Evolutionary conservation across 441 rosid genomes (phyloP).

Genomic region (Aquilaria agallochum): DNA sequence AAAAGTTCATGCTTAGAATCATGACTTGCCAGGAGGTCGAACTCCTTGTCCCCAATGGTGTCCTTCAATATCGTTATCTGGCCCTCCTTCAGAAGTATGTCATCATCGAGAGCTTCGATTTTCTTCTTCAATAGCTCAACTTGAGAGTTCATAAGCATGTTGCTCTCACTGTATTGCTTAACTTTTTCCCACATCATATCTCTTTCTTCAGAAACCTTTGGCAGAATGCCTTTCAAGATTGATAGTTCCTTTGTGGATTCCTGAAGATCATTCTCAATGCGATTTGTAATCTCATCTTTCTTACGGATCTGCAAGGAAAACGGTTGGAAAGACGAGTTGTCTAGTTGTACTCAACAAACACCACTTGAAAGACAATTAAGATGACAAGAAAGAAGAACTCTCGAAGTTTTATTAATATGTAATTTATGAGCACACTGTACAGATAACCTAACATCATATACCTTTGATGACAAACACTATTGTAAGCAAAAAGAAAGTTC

Average conservation of each 20-base stretch:
- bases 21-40: slow-evolving; percentile 56
- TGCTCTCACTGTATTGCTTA: slow-evolving; percentile 71
- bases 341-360: background rate
- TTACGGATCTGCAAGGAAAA: slow-evolving; percentile 49
- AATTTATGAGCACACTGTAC: background rate
- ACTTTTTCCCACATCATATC: slow-evolving; percentile 85
- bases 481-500: no score
- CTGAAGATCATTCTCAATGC: slow-evolving; percentile 53
- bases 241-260: slow-evolving; percentile 56
- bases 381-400: background rate
- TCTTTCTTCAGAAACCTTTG: slow-evolving; percentile 78
- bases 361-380: background rate
- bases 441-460: background rate
- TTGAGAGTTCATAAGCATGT: slow-evolving; percentile 81
- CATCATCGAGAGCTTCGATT: slow-evolving; percentile 77
- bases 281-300: slow-evolving; percentile 61
- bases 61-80: slow-evolving; percentile 91
- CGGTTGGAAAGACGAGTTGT: no score
- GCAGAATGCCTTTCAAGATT: slow-evolving; percentile 44
- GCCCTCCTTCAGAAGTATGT: slow-evolving; percentile 84
- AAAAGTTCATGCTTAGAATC: slow-evolving; percentile 41
- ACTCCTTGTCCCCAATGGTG: slow-evolving; percentile 43
- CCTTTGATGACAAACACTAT: background rate
- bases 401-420: background rate
- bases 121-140: slow-evolving; percentile 55